Evolutionary conservation across 2,329 filamentous ascomycete genomes (phyloP).

Genomic region (Xylariaceae sp.): DNA sequence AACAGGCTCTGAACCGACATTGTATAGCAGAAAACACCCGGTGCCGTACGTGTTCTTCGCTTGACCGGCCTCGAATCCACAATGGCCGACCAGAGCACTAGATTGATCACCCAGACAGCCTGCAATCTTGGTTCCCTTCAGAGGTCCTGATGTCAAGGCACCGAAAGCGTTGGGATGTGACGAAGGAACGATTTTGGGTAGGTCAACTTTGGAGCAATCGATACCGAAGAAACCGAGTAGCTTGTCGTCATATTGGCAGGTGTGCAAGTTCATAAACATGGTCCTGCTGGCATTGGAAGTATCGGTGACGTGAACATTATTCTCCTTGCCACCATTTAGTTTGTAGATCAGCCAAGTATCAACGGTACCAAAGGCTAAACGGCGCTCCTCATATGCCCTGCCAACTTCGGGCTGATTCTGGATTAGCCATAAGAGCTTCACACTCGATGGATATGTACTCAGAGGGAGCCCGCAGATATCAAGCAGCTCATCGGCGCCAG

Average conservation of each 20-base stretch:
- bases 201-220: constrained; percentile 59
- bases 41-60: constrained; percentile 93
- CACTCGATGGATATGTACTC: constrained; percentile 82
- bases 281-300: constrained; percentile 84
- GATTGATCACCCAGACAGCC: constrained; percentile 86
- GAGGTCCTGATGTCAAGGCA: constrained; percentile 56
- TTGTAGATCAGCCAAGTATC: constrained; percentile 86
- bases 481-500: constrained; percentile 64
- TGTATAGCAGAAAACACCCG: constrained; percentile 85
- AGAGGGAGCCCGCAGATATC: constrained; percentile 75
- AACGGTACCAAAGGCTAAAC: constrained; percentile 79
- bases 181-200: constrained; percentile 82
- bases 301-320: constrained; percentile 72
- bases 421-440: constrained; percentile 81
- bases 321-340: constrained; percentile 68
- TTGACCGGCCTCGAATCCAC: constrained; percentile 73
- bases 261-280: constrained; percentile 90
- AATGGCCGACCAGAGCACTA: constrained; percentile 78
- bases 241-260: constrained; percentile 71
- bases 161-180: constrained; percentile 73
- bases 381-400: constrained; percentile 70
- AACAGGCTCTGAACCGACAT: constrained; percentile 79
- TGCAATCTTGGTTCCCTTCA: constrained; percentile 70
- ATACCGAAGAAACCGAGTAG: constrained; percentile 77
- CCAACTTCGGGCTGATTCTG: constrained; percentile 65